These are phyloP conservation scores for Chloranthus sessilifolius DNA, from an alignment of 164 flowering plant genomes.

Conservation along the genomic window DNA sequence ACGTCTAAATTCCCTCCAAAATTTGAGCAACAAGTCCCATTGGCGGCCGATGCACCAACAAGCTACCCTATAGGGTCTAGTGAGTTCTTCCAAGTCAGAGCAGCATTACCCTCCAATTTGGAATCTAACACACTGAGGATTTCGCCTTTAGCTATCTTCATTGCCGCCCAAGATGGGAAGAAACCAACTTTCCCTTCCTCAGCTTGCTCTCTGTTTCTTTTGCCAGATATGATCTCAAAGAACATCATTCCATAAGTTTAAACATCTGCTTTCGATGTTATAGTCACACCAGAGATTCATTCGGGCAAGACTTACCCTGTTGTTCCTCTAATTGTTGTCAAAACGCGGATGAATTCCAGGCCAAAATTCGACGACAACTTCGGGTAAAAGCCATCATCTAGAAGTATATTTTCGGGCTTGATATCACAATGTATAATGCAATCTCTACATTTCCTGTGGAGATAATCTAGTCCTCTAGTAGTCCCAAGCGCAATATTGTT, in stretches of 20 bases:
- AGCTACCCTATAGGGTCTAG: slow-evolving; percentile 19
- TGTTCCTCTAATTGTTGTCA: slow-evolving; percentile 34
- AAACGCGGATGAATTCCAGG: slow-evolving; percentile 26
- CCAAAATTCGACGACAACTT: slow-evolving; percentile 28
- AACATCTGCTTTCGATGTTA: slow-evolving; percentile 32
- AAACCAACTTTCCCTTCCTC: slow-evolving; percentile 11
- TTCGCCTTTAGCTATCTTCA: slow-evolving; percentile 7
- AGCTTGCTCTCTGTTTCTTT: slow-evolving; percentile 21
- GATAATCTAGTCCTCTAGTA: slow-evolving; percentile 27
- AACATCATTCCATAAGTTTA: too few relatives aligned
- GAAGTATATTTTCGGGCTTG: too few relatives aligned
- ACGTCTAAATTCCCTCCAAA: slow-evolving; percentile 30
- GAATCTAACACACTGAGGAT: slow-evolving; percentile 17
- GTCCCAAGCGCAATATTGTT: slow-evolving; percentile 27
- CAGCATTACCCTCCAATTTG: slow-evolving; percentile 20
- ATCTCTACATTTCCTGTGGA: too few relatives aligned
- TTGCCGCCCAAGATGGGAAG: slow-evolving; percentile 31
- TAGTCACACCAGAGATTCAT: slow-evolving; percentile 29
- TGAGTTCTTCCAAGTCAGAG: slow-evolving; percentile 21
- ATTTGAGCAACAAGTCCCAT: slow-evolving; percentile 34
- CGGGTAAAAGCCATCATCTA: slow-evolving; percentile 23
- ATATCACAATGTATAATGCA: too few relatives aligned
- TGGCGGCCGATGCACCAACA: slow-evolving; percentile 34
- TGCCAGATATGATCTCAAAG: too few relatives aligned
- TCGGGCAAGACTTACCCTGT: slow-evolving; percentile 34